Evolutionary conservation across 257 asterid species (phyloP), one percentile per base, ranked within the genome.

Genomic region (Solanum chiquidenum): DNA sequence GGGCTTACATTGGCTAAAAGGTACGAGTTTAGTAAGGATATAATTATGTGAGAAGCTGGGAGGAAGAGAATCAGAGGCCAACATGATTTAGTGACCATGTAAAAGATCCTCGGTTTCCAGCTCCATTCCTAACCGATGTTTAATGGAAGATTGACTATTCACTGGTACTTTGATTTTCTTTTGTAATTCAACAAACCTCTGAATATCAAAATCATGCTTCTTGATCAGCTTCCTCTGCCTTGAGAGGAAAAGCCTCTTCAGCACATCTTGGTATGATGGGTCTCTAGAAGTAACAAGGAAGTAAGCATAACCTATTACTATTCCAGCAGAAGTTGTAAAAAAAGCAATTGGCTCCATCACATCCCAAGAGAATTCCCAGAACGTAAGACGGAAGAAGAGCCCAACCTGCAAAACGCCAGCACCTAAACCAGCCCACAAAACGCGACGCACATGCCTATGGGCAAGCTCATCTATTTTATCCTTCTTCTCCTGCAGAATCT

Each of bases 301-400:
- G 88, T 96, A 96, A 74, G 97, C 95, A 82, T 96, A 95, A 73
- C 98, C 98, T 34, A 96, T 29, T 27, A 96, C 95, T 40, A 96
- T 91, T 55, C 99, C 98, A 3, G 94, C 72, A 49, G 98, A 60
- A 20, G 98, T 95, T 6, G 95, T 90, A 93, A 95, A 95, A 87
- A 96, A 96, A 4, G 98, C 98, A 62, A 95, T 93, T 7, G 98
- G 99, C 90, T 96, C 99, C 99, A 96, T 96, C 64, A 95, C 98
- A 18, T 96, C 98, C 99, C 99, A 96, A 80, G 98, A 95, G 87
- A 95, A 96, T 87, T 96, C 99, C 99, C 99, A 96, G 89, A 93
- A 96, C 0, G 99, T 96, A 7, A 96, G 94, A 60, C 99, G 98
- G 72, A 96, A 96, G 95, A 96, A 96, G 77, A 96, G 95, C 8